Conservation (phyloP, 139 green algal species). For the Coccomyxa sp. region DNA sequence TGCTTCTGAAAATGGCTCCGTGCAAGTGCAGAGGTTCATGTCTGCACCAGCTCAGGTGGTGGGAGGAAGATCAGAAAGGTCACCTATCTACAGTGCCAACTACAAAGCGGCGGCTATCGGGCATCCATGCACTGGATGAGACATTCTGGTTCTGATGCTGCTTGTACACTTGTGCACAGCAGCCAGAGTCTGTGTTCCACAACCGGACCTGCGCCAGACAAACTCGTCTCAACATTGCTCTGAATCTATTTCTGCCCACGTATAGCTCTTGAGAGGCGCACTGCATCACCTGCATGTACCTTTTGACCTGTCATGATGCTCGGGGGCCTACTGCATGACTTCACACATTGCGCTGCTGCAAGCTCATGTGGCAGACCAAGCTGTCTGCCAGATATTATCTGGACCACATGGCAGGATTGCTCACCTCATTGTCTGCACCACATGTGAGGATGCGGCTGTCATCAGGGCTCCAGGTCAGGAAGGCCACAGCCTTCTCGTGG, state of each 20-base stretch:
- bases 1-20: too few species aligned
- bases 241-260: too few species aligned
- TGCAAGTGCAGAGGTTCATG: too few species aligned
- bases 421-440: not conserved
- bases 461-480: slow-evolving; percentile 59
- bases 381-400: too few species aligned
- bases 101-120: slow-evolving; percentile 29
- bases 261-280: not conserved
- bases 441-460: slow-evolving; percentile 28
- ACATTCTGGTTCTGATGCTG: slow-evolving; percentile 59
- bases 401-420: not conserved
- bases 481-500: slow-evolving; percentile 36
- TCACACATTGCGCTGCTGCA: not conserved
- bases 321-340: not conserved
- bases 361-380: too few species aligned
- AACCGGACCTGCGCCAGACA: slow-evolving; percentile 17
- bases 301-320: slow-evolving; percentile 6
- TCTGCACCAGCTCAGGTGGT: too few species aligned
- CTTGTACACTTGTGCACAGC: slow-evolving; percentile 12
- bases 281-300: not conserved
- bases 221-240: too few species aligned
- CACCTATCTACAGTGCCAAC: not conserved
- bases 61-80: too few species aligned
- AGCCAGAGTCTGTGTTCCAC: slow-evolving; percentile 31
- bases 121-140: slow-evolving; percentile 73